phyloP scores from a whole-genome alignment of 345 rosid species.

The Citrus medica region DNA sequence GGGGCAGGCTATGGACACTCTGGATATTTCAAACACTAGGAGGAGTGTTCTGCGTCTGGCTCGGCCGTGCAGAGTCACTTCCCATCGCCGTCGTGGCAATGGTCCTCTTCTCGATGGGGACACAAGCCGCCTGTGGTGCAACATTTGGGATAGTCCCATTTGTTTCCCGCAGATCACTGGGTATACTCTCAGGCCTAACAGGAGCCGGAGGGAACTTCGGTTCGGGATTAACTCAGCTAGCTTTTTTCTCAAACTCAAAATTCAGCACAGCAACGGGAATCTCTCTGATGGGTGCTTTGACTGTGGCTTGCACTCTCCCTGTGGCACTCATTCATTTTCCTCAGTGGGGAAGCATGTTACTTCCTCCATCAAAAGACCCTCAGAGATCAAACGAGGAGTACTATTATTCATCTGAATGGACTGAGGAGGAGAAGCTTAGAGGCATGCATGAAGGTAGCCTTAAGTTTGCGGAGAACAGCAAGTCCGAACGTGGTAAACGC shows the following conservation, averaged over 20 bases:
- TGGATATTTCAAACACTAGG: conserved; percentile 79
- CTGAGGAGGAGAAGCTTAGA: conserved; percentile 59
- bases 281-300: conserved; percentile 63
- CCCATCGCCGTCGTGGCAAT: conserved; percentile 61
- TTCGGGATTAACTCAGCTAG: conserved; percentile 67
- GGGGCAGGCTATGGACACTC: conserved; percentile 73
- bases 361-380: conserved; percentile 43
- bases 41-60: conserved; percentile 74
- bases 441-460: conserved; percentile 63
- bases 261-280: conserved; percentile 57
- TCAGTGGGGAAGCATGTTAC: conserved; percentile 81
- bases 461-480: conserved; percentile 70
- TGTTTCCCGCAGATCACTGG: conserved; percentile 64
- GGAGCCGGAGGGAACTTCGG: conserved; percentile 87
- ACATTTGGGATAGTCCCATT: conserved; percentile 71
- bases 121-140: conserved; percentile 89
- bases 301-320: conserved; percentile 56
- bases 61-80: conserved; percentile 63
- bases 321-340: conserved; percentile 68
- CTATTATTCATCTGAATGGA: conserved; percentile 61
- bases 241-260: conserved; percentile 52
- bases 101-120: conserved; percentile 71
- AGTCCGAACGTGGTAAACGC: conserved; percentile 61
- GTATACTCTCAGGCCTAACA: conserved; percentile 65
- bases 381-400: conserved; percentile 47